Conservation (phyloP, 257 asterid species). For the Rubia yunnanensis region DNA sequence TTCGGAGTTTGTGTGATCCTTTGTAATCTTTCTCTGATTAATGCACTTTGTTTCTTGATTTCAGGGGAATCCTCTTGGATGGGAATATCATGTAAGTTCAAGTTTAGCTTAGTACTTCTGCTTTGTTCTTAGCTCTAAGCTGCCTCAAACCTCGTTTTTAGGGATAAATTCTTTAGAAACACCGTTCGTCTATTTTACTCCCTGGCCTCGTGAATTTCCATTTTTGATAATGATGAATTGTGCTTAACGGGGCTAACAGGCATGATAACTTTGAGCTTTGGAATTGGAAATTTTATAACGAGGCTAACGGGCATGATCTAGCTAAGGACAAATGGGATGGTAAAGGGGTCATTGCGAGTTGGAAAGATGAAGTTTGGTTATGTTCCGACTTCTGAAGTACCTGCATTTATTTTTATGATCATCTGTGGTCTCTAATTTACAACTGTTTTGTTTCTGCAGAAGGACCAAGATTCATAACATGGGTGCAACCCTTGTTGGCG, state of each 20-base stretch:
- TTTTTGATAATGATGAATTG: neutral
- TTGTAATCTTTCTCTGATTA: neutral
- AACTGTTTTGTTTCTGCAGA: conserved; percentile 27
- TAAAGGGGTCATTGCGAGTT: neutral
- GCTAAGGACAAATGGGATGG: neutral
- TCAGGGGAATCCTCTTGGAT: conserved; percentile 69
- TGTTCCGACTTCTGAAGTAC: neutral
- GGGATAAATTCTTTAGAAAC: neutral
- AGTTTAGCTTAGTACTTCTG: neutral
- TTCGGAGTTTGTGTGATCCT: neutral
- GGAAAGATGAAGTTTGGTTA: neutral
- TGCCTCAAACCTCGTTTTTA: neutral
- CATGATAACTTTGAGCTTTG: neutral
- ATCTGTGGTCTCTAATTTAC: conserved; percentile 5
- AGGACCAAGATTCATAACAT: conserved; percentile 92
- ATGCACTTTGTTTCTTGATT: neutral
- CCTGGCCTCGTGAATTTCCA: neutral
- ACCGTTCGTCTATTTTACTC: neutral
- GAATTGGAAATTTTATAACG: neutral
- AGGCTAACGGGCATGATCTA: neutral
- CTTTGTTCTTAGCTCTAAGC: neutral
- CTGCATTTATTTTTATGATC: neutral
- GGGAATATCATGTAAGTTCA: conserved; percentile 87
- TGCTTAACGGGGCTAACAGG: neutral
- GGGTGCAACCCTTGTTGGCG: conserved; percentile 82